Base-by-base conservation (phyloP, 257 asterid genomes). In the Marsdenia floribunda region DNA sequence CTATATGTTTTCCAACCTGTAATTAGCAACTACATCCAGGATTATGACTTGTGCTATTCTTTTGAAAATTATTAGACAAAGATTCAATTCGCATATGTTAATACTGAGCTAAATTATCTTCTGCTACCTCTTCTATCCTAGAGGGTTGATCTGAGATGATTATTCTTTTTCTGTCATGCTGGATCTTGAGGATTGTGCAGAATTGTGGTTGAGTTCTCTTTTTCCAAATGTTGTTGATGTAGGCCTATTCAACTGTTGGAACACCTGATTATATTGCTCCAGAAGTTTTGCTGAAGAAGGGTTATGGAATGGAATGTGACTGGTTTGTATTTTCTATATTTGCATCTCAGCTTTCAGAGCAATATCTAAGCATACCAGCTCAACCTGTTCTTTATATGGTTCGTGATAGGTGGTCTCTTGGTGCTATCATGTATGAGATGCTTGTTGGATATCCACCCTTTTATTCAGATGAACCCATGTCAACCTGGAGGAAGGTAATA, bases 181-280 rank as follows among this genome's bases (percentile, higher is more conserved):
- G 73, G 47, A 50, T 74, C 40, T 47, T 64, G 64, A 63, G 9
- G 33, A 49, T 19, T 21, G 6, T 66, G 46, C 58, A n/a, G 24
- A 55, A 58, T 4, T 52, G n/a, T 67, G 38, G 11, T 55, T 64
- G 26, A 52, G 21, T 64, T 68, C 63, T 19, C 55, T 22, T 24
- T 71, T 6, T 49, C 44, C 55, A 47, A 37, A 52, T n/a, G 75
- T 49, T 76, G 52, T 76, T 83, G 71, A 37, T 81, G 76, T 76
- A 94, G 98, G 98, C 98, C 71, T 94, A 94, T 84, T 94, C 98
- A 75, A 94, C 97, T 53, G 98, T 94, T 73, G 98, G 98, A 42
- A 93, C 98, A 26, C 98, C 97, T 81, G 98, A 94, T 85, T 94
- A 94, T 85, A 94, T 94, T 74, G 98, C 98, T 60, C 98, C 98